Percentiles rank a stretch among this genome's conserved stretches.
Conservation (phyloP, 73 alveolate species). For the Durusdinium trenchii region DNA sequence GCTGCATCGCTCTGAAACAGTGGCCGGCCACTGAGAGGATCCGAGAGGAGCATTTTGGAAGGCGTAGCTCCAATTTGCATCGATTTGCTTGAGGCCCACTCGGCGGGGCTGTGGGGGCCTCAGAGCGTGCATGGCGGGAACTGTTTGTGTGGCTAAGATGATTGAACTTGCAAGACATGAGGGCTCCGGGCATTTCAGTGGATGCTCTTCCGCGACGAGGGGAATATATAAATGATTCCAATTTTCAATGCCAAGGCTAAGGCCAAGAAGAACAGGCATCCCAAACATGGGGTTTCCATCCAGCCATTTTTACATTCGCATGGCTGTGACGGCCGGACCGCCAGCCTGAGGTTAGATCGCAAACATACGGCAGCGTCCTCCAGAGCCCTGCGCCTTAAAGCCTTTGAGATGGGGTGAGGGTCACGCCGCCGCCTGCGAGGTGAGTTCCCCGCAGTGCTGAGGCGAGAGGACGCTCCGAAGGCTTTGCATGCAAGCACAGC, state of each 20-base stretch:
- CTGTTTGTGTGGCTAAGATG: background rate
- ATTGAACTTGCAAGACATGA: background rate
- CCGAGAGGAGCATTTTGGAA: background rate
- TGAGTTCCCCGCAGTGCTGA: background rate
- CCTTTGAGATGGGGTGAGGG: background rate
- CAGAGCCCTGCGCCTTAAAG: background rate
- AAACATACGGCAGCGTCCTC: conserved; percentile 68
- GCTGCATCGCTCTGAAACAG: conserved; percentile 87
- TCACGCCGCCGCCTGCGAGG: background rate
- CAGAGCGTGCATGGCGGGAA: background rate
- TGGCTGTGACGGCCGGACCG: too few relatives aligned
- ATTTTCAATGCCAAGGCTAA: too few relatives aligned
- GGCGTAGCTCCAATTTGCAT: background rate
- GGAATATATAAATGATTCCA: too few relatives aligned
- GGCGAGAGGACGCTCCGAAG: conserved; percentile 89
- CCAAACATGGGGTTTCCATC: too few relatives aligned
- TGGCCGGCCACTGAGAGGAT: background rate
- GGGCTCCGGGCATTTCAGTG: background rate
- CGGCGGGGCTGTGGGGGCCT: conserved; percentile 66
- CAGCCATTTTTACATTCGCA: too few relatives aligned
- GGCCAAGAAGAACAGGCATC: too few relatives aligned
- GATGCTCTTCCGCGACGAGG: too few relatives aligned
- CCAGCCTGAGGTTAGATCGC: conserved; percentile 60
- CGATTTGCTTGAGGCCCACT: conserved; percentile 22
- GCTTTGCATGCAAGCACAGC: conserved; percentile 85